phyloP scores from a whole-genome alignment of 208 protist genomes.

The Crithidia bombi region DNA sequence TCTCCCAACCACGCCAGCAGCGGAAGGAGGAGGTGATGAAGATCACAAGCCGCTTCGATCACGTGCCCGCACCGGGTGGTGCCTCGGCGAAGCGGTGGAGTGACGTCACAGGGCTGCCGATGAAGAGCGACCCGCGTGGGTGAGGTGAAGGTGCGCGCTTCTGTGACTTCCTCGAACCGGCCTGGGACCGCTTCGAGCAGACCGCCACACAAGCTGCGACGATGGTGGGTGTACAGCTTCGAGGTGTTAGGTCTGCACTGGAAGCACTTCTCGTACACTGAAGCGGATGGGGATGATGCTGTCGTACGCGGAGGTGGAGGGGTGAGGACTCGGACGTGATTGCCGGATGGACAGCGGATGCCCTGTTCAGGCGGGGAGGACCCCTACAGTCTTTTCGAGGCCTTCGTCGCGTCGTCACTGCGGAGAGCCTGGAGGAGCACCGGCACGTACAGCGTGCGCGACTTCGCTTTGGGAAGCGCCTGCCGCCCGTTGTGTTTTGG shows the following conservation, averaged over 20 bases:
- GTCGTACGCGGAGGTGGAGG: slow-evolving; percentile 5
- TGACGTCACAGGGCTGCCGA: slow-evolving; percentile 8
- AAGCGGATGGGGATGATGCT: slow-evolving; percentile 14
- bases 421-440: slow-evolving; percentile 13
- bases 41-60: slow-evolving; percentile 13
- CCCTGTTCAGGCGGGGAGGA: slow-evolving; percentile 14
- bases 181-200: slow-evolving; percentile 8
- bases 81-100: slow-evolving; percentile 4
- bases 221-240: slow-evolving; percentile 12
- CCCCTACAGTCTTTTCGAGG: slow-evolving; percentile 6
- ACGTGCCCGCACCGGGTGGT: slow-evolving; percentile 11
- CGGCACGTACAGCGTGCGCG: slow-evolving; percentile 8
- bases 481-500: slow-evolving; percentile 3
- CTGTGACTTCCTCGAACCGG: slow-evolving; percentile 7
- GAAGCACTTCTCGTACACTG: slow-evolving; percentile 4
- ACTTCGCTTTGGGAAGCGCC: slow-evolving; percentile 6
- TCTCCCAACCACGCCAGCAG: neutral
- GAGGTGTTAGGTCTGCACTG: slow-evolving; percentile 12
- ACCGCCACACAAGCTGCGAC: slow-evolving; percentile 13
- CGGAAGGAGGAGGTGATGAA: neutral
- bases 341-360: slow-evolving; percentile 21
- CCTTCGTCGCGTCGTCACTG: slow-evolving; percentile 19
- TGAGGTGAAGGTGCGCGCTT: slow-evolving; percentile 9
- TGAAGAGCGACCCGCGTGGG: neutral
- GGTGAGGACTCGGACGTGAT: slow-evolving; percentile 16